Conservation (phyloP, 305 asterid genomes). For the Solanum hybrid region DNA sequence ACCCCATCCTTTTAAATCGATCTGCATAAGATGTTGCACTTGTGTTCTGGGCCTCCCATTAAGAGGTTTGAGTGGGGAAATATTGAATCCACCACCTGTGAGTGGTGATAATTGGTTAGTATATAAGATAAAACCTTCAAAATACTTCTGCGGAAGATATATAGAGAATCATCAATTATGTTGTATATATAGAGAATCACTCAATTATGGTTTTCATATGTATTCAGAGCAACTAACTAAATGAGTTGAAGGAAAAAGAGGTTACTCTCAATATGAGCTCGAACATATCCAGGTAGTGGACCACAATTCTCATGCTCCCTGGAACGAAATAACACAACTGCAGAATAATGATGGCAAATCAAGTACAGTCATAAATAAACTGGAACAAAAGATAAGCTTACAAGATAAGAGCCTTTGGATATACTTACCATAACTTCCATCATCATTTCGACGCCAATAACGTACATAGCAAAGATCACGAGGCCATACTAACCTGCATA, state of each 20-base stretch:
- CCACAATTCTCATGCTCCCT: conserved; percentile 98
- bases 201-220: neutral
- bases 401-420: conserved; percentile 9
- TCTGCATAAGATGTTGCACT: conserved; percentile 99
- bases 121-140: neutral
- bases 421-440: conserved; percentile 87
- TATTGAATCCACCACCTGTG: conserved; percentile 96
- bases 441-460: conserved; percentile 99
- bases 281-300: conserved; percentile 93
- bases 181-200: neutral
- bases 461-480: conserved; percentile 99
- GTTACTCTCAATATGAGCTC: conserved; percentile 95
- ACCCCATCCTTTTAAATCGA: conserved; percentile 98
- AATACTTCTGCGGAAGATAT: neutral
- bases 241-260: conserved; percentile 3
- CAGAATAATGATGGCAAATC: conserved; percentile 24
- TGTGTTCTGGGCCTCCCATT: conserved; percentile 93
- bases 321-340: conserved; percentile 94
- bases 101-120: conserved; percentile 17
- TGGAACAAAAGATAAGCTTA: neutral
- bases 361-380: neutral
- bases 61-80: conserved; percentile 81
- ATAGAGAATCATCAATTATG: neutral
- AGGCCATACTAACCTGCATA: conserved; percentile 91
- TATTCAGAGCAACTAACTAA: neutral